Conservation (phyloP, 2,329 filamentous ascomycete genomes). For the Dissoconium aciculare region DNA sequence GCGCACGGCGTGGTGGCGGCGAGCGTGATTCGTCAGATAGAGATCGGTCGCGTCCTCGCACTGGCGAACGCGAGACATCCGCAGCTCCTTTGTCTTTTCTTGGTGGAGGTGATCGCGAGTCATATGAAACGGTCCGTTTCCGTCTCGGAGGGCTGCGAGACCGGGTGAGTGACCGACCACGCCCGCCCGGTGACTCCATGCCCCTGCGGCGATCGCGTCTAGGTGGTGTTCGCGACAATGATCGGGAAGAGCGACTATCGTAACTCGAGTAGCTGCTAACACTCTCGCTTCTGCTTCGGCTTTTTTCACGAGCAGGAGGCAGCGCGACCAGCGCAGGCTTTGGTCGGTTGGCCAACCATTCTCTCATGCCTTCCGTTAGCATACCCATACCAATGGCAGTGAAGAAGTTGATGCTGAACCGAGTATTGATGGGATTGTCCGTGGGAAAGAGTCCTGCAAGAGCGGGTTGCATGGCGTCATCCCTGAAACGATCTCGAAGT, state of each 20-base stretch:
- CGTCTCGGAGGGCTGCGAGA: conserved; percentile 11
- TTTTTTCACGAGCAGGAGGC: conserved; percentile 34
- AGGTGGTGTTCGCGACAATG: conserved; percentile 16
- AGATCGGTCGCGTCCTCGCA: conserved; percentile 5
- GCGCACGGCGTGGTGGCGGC: conserved; percentile 14
- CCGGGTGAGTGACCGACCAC: conserved; percentile 6
- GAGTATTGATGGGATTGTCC: conserved; percentile 76
- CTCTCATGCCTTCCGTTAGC: conserved; percentile 88
- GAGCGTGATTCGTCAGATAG: conserved; percentile 16
- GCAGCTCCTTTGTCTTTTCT: conserved; percentile 9
- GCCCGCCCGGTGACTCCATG: conserved; percentile 10
- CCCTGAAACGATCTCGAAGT: conserved; percentile 59
- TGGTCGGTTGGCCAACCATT: conserved; percentile 75
- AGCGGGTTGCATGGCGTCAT: conserved; percentile 62
- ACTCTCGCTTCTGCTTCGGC: conserved; percentile 41
- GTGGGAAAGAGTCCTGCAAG: conserved; percentile 78
- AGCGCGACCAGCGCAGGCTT: conserved; percentile 65
- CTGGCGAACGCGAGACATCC: conserved; percentile 11
- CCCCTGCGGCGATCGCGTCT: conserved; percentile 9
- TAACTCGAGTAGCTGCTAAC: conserved; percentile 72
- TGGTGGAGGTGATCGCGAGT: conserved; percentile 17
- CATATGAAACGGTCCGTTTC: conserved; percentile 11
- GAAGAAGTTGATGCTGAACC: conserved; percentile 99
- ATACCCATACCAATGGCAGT: conserved; percentile 93
- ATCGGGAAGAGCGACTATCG: conserved; percentile 45